Conservation (phyloP, 805 yeast genomes). For the Lachancea lanzarotensis region DNA sequence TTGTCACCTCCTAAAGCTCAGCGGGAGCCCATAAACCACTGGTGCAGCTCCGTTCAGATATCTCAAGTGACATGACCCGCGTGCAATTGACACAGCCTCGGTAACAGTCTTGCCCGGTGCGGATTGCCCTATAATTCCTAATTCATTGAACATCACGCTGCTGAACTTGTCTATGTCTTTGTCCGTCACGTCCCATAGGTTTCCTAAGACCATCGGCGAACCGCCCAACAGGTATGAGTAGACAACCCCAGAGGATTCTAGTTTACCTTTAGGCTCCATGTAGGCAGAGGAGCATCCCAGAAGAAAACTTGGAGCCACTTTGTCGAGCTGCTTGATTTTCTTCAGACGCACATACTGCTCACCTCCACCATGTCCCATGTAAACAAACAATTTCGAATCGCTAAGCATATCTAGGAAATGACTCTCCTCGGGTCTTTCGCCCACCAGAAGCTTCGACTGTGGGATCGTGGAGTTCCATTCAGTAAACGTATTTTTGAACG, state of each 20-base stretch:
- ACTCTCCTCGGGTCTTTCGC: slow-evolving; percentile 51
- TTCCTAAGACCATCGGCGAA: slow-evolving; percentile 74
- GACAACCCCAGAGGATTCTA: slow-evolving; percentile 73
- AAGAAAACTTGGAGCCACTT: slow-evolving; percentile 55
- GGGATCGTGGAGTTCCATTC: slow-evolving; percentile 19
- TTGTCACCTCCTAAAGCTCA: slow-evolving; percentile 26
- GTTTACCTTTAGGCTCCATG: slow-evolving; percentile 47
- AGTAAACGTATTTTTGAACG: slow-evolving; percentile 43
- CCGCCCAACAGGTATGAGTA: slow-evolving; percentile 74
- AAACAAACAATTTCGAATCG: slow-evolving; percentile 50
- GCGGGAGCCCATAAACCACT: slow-evolving; percentile 81
- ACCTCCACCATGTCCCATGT: slow-evolving; percentile 97
- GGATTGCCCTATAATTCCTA: slow-evolving; percentile 48
- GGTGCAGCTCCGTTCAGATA: slow-evolving; percentile 92
- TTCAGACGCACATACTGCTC: slow-evolving; percentile 65
- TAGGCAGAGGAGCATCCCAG: slow-evolving; percentile 90
- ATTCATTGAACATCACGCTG: slow-evolving; percentile 47
- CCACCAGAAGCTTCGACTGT: slow-evolving; percentile 50
- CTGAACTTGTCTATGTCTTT: slow-evolving; percentile 86
- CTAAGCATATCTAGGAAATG: slow-evolving; percentile 41
- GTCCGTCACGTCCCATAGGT: slow-evolving; percentile 96
- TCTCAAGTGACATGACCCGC: slow-evolving; percentile 61
- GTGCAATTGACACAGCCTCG: slow-evolving; percentile 52
- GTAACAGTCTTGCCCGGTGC: slow-evolving; percentile 34
- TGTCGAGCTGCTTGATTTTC: slow-evolving; percentile 39